Conservation (phyloP, 2,329 filamentous ascomycete genomes). For the Fusarium sp. region DNA sequence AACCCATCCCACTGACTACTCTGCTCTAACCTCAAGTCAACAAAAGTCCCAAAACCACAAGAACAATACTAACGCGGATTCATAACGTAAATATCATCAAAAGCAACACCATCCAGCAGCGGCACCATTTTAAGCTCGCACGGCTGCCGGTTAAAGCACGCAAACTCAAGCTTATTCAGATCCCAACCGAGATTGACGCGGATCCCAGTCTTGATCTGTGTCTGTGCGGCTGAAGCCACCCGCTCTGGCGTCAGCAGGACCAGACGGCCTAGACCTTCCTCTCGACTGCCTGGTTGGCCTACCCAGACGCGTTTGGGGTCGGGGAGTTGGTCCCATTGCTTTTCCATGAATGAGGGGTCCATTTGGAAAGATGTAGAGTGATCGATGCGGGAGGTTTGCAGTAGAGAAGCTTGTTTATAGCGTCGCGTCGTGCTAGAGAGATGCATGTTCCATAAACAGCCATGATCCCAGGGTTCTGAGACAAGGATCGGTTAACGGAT, state of each 20-base stretch:
- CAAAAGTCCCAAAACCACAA: rapidly evolving
- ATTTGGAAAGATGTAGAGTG: not conserved
- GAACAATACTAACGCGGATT: conserved; percentile 47
- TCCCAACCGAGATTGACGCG: conserved; percentile 65
- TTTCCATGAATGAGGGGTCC: conserved; percentile 26
- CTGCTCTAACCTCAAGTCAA: conserved; percentile 44
- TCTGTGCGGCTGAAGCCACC: conserved; percentile 54
- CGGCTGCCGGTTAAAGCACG: conserved; percentile 61
- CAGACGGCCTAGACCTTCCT: conserved; percentile 63
- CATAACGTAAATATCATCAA: conserved; percentile 60
- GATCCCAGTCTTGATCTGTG: conserved; percentile 61
- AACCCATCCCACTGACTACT: conserved; percentile 63
- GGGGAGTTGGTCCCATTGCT: conserved; percentile 48
- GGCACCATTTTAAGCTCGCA: conserved; percentile 61
- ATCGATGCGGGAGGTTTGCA: not conserved
- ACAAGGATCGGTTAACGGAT: not conserved
- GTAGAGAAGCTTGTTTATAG: conserved; percentile 8
- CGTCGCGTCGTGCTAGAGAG: not conserved
- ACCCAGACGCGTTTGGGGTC: conserved; percentile 60
- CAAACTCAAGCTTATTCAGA: conserved; percentile 63
- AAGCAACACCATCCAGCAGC: conserved; percentile 56
- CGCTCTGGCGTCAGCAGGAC: conserved; percentile 63
- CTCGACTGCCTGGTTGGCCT: conserved; percentile 53
- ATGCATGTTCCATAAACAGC: not conserved
- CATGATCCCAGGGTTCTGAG: not conserved